phyloP scores from a whole-genome alignment of 345 rosid species.

The Gossypium raimondii region DNA sequence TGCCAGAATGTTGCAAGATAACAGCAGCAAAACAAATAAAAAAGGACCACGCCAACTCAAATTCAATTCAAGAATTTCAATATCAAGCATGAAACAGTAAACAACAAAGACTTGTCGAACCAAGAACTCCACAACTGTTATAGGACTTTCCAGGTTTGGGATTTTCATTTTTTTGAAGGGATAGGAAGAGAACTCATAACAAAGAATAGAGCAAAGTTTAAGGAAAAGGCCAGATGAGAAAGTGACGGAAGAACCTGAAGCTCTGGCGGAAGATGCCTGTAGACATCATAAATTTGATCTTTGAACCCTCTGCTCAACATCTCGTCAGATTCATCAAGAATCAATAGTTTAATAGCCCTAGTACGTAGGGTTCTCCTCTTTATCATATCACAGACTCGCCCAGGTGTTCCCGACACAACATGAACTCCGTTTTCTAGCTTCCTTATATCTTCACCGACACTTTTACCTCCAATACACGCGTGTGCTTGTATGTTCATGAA shows the following conservation, averaged over 20 bases:
- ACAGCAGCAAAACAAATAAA: neutral
- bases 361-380: conserved; percentile 92
- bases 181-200: neutral
- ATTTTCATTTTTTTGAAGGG: neutral
- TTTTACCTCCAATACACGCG: conserved; percentile 87
- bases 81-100: neutral
- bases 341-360: conserved; percentile 50
- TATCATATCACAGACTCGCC: conserved; percentile 97
- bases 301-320: conserved; percentile 99
- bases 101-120: neutral
- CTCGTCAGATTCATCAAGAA: conserved; percentile 91
- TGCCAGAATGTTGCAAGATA: neutral
- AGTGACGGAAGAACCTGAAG: conserved; percentile 59
- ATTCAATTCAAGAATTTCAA: neutral
- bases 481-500: conserved; percentile 75
- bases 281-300: conserved; percentile 95
- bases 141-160: neutral
- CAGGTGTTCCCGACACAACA: conserved; percentile 96
- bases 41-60: neutral
- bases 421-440: conserved; percentile 55
- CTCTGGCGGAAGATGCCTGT: conserved; percentile 94
- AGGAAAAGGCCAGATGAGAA: neutral
- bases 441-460: conserved; percentile 93
- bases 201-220: neutral
- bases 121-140: neutral